Base-by-base conservation (phyloP, 441 rosid species). In the Kokia cookei region DNA sequence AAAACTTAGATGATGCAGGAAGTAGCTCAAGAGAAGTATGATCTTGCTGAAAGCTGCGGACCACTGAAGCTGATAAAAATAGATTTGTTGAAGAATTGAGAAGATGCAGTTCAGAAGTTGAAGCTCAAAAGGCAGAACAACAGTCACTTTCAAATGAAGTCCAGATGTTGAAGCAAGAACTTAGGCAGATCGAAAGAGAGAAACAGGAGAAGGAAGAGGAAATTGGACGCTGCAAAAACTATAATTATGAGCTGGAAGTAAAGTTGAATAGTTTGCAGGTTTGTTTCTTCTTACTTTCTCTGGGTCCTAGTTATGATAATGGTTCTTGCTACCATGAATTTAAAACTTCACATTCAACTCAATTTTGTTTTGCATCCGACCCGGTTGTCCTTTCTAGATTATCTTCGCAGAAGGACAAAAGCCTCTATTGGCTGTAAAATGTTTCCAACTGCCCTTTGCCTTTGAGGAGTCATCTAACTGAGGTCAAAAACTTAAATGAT, bases 191-290 rank as follows among this genome's bases (percentile, higher is more conserved):
- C 24, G 90, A 90, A 87, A 97, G 87, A 77, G 98, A 96, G 82
- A 94, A 91, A 83, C 89, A 86, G 75, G 93, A 96, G 83, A 96
- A 92, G 76, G 97, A 94, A 79, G 98, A 90, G 80, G 98, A 88
- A 80, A 81, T 92, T 83, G 89, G 93, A 65, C 88, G 96, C 22
- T 91, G 94, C 82, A 97, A 96, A 82, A 90, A 91, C 72, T 90
- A 89, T 84, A 92, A 92, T 69, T 91, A 94, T 81, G 93, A 89
- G 79, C 90, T 94, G 99, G 93, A 92, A 80, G 79, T 96, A 64
- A 86, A 87, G 74, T 82, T 94, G 81, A 94, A 94, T 83, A 87
- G 89, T 40, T 91, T 90, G 88, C 94, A 91, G 98, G 99, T 96
- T 82, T 71, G 35, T 72, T n/a, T 68, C 67, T 67, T 74, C 70